Conservation (phyloP, 2,329 filamentous ascomycete species). For the Ophiostoma sp. region DNA sequence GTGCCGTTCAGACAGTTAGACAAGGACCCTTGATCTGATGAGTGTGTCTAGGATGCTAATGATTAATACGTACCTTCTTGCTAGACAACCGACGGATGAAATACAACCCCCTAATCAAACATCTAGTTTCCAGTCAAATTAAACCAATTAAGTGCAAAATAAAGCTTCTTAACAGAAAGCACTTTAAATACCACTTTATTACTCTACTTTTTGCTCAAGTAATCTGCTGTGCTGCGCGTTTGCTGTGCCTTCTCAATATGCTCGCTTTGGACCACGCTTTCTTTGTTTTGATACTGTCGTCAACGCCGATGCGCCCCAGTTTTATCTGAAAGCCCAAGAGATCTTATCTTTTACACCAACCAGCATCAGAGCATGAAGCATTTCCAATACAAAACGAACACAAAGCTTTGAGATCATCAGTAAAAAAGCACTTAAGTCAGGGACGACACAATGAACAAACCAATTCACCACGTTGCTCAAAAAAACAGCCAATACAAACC, state of each 20-base stretch:
- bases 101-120: not conserved
- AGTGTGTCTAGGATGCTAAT: not conserved
- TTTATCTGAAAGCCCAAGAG: not conserved
- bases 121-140: not conserved
- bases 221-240: not conserved
- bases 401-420: not conserved
- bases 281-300: not conserved
- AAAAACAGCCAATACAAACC: not conserved
- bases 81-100: not conserved
- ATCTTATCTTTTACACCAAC: constrained; percentile 5
- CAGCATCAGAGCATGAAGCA: not conserved
- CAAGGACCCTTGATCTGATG: not conserved
- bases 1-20: not conserved
- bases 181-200: not conserved
- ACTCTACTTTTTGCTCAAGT: not conserved
- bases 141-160: not conserved
- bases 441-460: not conserved
- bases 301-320: not conserved
- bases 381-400: not conserved
- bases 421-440: not conserved
- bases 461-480: not conserved
- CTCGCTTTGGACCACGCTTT: not conserved
- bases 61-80: not conserved
- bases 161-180: not conserved
- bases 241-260: not conserved